Evolutionary conservation across 352 stramenopile genomes (phyloP).

Genomic region (Pythium phragmitis): DNA sequence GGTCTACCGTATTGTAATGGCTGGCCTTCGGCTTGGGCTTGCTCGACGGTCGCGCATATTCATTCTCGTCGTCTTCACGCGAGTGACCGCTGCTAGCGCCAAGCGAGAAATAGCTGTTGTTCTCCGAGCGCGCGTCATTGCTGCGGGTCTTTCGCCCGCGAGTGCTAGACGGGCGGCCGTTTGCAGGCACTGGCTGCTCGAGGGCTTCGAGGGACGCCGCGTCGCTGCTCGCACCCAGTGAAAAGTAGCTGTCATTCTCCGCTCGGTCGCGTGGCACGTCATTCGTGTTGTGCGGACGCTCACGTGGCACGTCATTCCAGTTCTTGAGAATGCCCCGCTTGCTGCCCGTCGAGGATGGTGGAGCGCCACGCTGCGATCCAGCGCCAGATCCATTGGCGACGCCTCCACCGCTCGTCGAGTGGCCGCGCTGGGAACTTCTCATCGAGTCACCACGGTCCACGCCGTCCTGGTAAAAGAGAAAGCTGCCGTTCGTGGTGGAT

Average conservation of each 20-base stretch:
- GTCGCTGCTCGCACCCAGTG: slow-evolving; percentile 11
- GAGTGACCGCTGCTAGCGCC: slow-evolving; percentile 20
- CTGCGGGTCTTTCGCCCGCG: slow-evolving; percentile 12
- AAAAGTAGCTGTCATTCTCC: slow-evolving; percentile 21
- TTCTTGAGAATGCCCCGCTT: slow-evolving; percentile 30
- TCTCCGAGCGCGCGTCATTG: slow-evolving; percentile 22
- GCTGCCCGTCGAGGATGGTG: slow-evolving; percentile 6
- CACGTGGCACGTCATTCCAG: slow-evolving; percentile 18
- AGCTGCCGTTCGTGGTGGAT: slow-evolving; percentile 18
- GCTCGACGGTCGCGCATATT: not conserved
- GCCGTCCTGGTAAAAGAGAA: slow-evolving; percentile 29
- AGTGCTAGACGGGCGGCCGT: not conserved
- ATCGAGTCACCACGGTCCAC: slow-evolving; percentile 18
- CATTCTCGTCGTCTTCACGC: slow-evolving; percentile 7
- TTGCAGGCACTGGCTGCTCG: not conserved
- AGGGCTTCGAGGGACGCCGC: slow-evolving; percentile 9
- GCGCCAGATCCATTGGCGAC: slow-evolving; percentile 4
- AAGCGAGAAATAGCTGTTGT: slow-evolving; percentile 30
- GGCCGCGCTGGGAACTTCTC: slow-evolving; percentile 7
- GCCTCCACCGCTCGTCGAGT: not conserved
- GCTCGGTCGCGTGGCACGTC: slow-evolving; percentile 16
- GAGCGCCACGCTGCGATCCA: not conserved
- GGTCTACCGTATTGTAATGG: not conserved
- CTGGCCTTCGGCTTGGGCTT: not conserved
- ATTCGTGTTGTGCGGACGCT: slow-evolving; percentile 21